These are phyloP conservation scores for Stentor coeruleus DNA, from an alignment of 73 alveolate genomes.

Conservation along the genomic window DNA sequence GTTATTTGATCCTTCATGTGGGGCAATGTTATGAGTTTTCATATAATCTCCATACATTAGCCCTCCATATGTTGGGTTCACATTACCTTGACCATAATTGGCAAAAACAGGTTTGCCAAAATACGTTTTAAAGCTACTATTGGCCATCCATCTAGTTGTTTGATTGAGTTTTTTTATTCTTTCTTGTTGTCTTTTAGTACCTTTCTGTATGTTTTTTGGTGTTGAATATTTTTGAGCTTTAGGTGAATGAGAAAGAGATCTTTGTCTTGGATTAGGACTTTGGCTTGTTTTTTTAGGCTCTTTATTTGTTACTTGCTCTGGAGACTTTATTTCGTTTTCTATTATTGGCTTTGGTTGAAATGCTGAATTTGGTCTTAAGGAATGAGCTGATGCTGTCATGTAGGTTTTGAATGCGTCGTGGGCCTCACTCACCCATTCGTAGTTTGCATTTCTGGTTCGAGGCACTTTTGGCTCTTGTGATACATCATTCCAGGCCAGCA, in stretches of 20 bases:
- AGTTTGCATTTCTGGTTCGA: background rate
- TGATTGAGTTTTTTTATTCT: constrained; percentile 74
- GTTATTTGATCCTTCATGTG: constrained; percentile 84
- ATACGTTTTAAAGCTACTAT: constrained; percentile 88
- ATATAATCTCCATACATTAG: constrained; percentile 88
- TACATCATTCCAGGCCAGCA: background rate
- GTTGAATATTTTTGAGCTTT: background rate
- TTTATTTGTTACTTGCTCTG: background rate
- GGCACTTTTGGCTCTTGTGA: background rate
- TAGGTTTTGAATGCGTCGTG: background rate
- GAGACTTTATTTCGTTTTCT: background rate
- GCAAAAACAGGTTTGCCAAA: constrained; percentile 98
- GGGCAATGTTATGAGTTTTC: constrained; percentile 90
- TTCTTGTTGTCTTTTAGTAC: constrained; percentile 35
- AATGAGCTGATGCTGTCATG: background rate
- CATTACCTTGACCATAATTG: constrained; percentile 89
- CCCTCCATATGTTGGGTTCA: constrained; percentile 94
- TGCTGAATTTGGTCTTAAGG: background rate
- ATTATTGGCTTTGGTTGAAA: background rate
- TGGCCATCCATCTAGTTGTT: constrained; percentile 95
- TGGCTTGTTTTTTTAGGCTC: background rate
- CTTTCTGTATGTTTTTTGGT: constrained; percentile 1
- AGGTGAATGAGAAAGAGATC: background rate
- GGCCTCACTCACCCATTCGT: background rate
- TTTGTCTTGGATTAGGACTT: background rate